Evolutionary conservation across 2,329 filamentous ascomycete species (phyloP).

Genomic region (Allantophomopsis cytisporea): DNA sequence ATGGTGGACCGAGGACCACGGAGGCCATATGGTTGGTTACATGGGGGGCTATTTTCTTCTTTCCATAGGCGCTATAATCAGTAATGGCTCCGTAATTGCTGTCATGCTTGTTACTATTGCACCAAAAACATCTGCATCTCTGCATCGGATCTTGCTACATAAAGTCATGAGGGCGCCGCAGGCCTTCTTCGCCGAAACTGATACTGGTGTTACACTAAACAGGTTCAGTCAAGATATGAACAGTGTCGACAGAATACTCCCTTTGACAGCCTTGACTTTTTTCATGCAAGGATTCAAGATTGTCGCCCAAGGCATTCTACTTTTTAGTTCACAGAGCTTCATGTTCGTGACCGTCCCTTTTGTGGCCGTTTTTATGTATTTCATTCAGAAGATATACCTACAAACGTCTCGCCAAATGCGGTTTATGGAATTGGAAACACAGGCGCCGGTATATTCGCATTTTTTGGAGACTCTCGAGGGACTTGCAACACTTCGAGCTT

Average conservation of each 20-base stretch:
- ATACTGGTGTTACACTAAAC: not conserved
- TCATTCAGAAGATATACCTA: no score
- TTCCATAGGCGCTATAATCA: not conserved
- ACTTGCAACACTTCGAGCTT: constrained; percentile 19
- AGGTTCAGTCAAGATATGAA: constrained; percentile 7
- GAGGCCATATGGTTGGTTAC: not conserved
- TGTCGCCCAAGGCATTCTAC: no score
- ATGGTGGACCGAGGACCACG: not conserved
- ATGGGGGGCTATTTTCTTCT: not conserved
- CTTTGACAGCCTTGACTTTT: not conserved
- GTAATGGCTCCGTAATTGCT: no score
- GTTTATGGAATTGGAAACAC: no score
- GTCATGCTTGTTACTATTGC: constrained; percentile 4
- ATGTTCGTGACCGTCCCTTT: constrained; percentile 23
- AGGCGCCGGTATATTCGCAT: no score
- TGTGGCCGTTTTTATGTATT: constrained; percentile 12
- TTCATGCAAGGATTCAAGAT: no score
- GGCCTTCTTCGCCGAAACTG: constrained; percentile 6
- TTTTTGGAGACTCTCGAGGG: no score
- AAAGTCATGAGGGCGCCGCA: constrained; percentile 6
- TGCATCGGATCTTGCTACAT: constrained; percentile 4
- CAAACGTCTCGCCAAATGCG: no score
- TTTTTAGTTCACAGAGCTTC: no score
- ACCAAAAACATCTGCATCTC: constrained; percentile 2
- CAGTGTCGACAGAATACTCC: constrained; percentile 5